phyloP scores from a whole-genome alignment of 225 moss, liverwort and hornwort genomes.

The Polytrichum formosum region DNA sequence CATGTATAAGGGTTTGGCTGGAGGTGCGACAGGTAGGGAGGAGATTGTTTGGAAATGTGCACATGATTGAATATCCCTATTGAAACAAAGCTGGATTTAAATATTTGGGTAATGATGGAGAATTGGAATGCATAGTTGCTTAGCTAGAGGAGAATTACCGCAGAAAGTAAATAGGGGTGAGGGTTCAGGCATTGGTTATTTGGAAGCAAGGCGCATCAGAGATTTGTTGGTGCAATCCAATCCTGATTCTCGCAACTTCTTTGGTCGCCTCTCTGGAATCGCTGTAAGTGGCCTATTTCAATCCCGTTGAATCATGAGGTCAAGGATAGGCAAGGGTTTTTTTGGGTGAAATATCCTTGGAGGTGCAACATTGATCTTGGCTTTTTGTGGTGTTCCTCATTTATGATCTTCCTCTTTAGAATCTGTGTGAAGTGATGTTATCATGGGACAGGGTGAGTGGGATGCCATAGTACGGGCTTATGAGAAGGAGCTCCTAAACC shows the following conservation, averaged over 20 bases:
- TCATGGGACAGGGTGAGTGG: slow-evolving; percentile 74
- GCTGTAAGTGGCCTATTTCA: slow-evolving; percentile 52
- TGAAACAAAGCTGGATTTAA: not conserved
- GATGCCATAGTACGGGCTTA: slow-evolving; percentile 86
- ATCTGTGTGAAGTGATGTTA: not conserved
- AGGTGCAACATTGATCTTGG: too few relatives aligned
- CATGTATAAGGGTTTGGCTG: not conserved
- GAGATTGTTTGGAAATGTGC: not conserved
- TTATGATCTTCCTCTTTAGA: not conserved
- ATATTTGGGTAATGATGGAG: not conserved
- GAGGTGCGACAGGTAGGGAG: too few relatives aligned
- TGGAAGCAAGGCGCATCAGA: slow-evolving; percentile 79
- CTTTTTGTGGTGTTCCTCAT: not conserved
- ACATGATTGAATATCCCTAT: not conserved
- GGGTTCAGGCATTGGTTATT: slow-evolving; percentile 76
- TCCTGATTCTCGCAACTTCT: slow-evolving; percentile 80
- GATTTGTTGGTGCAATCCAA: slow-evolving; percentile 55
- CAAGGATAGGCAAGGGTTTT: too few relatives aligned
- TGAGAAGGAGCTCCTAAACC: slow-evolving; percentile 83
- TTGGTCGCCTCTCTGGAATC: slow-evolving; percentile 77
- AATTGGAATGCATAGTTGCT: too few relatives aligned
- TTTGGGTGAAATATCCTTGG: too few relatives aligned
- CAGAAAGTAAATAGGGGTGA: slow-evolving; percentile 2
- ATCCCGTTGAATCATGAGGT: too few relatives aligned
- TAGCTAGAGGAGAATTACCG: not conserved